A percentile compares a stretch with the other conserved stretches of the same genome.
Evolutionary conservation across 108 stramenopile genomes (phyloP).

Genomic region (Nitzschia inconspicua): DNA sequence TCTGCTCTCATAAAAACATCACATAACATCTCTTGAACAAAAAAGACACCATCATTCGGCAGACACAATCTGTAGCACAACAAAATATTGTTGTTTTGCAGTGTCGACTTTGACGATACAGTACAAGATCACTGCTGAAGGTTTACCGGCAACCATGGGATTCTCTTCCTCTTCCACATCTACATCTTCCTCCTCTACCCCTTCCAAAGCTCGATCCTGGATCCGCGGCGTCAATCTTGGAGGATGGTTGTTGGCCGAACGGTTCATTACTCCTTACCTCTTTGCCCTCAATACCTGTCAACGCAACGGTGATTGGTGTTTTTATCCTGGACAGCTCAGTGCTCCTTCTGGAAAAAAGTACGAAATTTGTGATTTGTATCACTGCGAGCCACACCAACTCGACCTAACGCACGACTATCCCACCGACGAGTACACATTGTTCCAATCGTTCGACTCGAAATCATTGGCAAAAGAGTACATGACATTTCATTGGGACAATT

Average conservation of each 20-base stretch:
- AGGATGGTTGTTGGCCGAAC: constrained; percentile 61
- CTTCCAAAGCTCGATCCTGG: too few species aligned
- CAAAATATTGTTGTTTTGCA: too few species aligned
- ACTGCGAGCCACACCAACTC: constrained; percentile 26
- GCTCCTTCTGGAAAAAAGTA: constrained; percentile 22
- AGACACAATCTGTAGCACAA: too few species aligned
- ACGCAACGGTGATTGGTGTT: constrained; percentile 36
- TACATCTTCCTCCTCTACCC: constrained; percentile 15
- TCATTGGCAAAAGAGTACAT: constrained; percentile 37
- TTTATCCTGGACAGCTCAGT: constrained; percentile 45
- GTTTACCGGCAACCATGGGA: too few species aligned
- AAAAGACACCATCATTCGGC: too few species aligned
- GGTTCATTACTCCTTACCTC: constrained; percentile 72
- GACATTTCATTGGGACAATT: constrained; percentile 59
- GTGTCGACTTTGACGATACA: too few species aligned
- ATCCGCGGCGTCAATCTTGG: constrained; percentile 73
- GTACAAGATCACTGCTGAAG: too few species aligned
- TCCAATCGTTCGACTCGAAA: constrained; percentile 23
- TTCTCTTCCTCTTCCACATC: constrained; percentile 2
- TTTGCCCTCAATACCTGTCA: constrained; percentile 51
- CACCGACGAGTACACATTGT: constrained; percentile 38
- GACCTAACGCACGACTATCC: constrained; percentile 33
- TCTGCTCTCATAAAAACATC: too few species aligned
- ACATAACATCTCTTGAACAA: too few species aligned
- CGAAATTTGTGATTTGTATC: constrained; percentile 26